phyloP scores from a whole-genome alignment of 441 rosid species.

The Populus hybrid region DNA sequence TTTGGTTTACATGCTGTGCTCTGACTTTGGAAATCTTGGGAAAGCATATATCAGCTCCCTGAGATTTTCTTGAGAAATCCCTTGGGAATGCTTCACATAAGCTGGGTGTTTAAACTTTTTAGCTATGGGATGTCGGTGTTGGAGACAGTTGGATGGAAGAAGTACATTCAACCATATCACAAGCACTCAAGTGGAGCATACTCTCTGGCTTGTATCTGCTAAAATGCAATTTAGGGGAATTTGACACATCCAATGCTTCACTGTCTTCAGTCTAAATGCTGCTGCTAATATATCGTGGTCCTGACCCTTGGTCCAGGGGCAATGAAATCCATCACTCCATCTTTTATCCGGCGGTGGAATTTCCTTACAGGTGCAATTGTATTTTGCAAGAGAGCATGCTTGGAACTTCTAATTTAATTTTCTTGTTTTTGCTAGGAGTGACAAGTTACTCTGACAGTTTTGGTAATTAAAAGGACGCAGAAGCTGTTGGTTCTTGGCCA shows the following conservation, averaged over 20 bases:
- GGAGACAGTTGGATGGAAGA: neutral
- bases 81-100: neutral
- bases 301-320: neutral
- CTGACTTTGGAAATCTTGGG: neutral
- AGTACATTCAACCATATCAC: neutral
- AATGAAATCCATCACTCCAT: neutral
- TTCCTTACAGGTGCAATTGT: neutral
- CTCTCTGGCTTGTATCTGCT: neutral
- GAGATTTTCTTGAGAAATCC: neutral
- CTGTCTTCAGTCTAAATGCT: neutral
- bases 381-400: neutral
- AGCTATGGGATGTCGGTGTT: conserved; percentile 5
- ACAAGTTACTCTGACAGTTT: neutral
- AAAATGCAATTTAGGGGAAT: neutral
- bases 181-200: neutral
- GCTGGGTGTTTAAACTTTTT: neutral
- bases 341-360: neutral
- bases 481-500: neutral
- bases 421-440: neutral
- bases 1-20: neutral
- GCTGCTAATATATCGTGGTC: neutral
- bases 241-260: neutral
- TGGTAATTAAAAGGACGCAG: neutral
- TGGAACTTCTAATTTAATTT: neutral
- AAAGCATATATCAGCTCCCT: neutral